A percentile compares a stretch with the other conserved stretches of the same genome.
These are phyloP conservation scores for Populus hybrid DNA, from an alignment of 441 rosid genomes.

Conservation along the genomic window DNA sequence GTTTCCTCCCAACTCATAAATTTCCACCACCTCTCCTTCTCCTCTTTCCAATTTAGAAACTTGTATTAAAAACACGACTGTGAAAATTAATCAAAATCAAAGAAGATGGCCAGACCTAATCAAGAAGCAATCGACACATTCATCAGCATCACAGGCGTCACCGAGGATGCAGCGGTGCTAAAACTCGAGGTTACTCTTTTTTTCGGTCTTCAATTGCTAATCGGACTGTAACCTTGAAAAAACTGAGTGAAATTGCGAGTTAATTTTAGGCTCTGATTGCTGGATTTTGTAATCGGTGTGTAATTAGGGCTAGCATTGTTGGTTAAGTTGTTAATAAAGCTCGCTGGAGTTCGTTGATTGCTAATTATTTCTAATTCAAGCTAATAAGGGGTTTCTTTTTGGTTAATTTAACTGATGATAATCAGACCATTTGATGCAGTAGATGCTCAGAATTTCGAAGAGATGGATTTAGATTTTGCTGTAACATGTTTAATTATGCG, in stretches of 20 bases:
- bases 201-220: background rate
- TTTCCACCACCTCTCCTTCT: background rate
- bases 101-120: conserved; percentile 50
- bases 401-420: background rate
- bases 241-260: background rate
- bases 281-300: background rate
- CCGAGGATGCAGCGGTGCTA: conserved; percentile 59
- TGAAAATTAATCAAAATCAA: background rate
- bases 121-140: conserved; percentile 86
- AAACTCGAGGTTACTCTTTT: conserved; percentile 56
- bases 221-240: conserved; percentile 4
- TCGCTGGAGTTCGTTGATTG: background rate
- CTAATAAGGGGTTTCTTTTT: background rate
- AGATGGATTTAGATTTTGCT: background rate
- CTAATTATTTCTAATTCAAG: conserved; percentile 6
- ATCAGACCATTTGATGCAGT: background rate
- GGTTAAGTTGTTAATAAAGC: background rate
- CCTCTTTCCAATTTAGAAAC: background rate
- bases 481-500: background rate
- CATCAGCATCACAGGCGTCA: conserved; percentile 70
- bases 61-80: background rate
- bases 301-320: background rate
- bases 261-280: conserved; percentile 2
- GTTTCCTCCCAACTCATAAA: background rate
- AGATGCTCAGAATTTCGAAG: background rate